Percentiles rank a stretch among this genome's conserved stretches.
Conservation (phyloP, 116 monocot species). For the Phalaenopsis hybrid region DNA sequence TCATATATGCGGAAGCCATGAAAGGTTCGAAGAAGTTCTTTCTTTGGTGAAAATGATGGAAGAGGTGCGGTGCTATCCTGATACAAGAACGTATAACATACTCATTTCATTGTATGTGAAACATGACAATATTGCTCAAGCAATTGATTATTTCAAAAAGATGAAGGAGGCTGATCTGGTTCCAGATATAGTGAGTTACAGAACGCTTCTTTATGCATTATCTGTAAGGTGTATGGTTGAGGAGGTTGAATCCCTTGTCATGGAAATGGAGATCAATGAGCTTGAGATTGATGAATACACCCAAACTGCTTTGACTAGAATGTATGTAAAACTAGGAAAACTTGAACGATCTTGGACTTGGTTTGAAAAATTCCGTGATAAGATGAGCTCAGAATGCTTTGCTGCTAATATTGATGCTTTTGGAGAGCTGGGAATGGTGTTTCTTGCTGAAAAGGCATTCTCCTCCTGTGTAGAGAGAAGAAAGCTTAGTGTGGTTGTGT, state of each 20-base stretch:
- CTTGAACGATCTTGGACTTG: conserved; percentile 71
- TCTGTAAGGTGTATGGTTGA: conserved; percentile 70
- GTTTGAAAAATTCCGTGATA: conserved; percentile 60
- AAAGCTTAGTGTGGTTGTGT: conserved; percentile 49
- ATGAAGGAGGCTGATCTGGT: conserved; percentile 50
- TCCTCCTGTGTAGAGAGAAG: conserved; percentile 32
- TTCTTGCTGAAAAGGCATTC: conserved; percentile 60
- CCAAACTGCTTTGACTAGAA: conserved; percentile 76
- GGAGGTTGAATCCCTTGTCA: conserved; percentile 58
- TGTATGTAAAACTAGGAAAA: conserved; percentile 60
- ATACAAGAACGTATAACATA: conserved; percentile 72
- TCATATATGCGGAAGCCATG: conserved; percentile 58
- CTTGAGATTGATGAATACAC: conserved; percentile 86
- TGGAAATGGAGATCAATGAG: conserved; percentile 58
- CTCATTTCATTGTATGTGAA: conserved; percentile 74
- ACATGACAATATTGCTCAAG: conserved; percentile 41
- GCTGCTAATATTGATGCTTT: conserved; percentile 93
- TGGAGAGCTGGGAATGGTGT: conserved; percentile 50
- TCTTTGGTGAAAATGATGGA: conserved; percentile 58
- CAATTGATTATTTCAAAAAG: conserved; percentile 52
- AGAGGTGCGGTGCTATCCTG: conserved; percentile 38
- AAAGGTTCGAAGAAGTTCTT: conserved; percentile 50
- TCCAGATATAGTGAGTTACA: conserved; percentile 74
- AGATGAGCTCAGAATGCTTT: conserved; percentile 77
- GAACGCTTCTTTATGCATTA: conserved; percentile 80